Conservation (phyloP, 2,329 filamentous ascomycete genomes). For the Fusarium devonianum region DNA sequence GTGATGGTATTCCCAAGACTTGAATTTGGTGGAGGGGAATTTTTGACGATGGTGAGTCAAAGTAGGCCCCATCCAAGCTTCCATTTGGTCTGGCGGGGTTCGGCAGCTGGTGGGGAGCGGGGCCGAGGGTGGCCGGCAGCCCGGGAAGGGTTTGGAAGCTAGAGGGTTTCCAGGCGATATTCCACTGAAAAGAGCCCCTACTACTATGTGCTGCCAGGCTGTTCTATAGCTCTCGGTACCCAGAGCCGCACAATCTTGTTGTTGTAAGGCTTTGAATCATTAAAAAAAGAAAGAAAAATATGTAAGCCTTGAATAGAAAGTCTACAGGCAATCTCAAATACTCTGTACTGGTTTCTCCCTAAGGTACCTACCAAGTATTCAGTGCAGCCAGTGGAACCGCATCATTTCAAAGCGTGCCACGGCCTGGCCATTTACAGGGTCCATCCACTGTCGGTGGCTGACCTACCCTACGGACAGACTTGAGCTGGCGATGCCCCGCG, state of each 20-base stretch:
- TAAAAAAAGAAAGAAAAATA: too few relatives aligned
- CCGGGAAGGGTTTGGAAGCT: background rate
- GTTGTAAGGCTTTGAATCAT: too few relatives aligned
- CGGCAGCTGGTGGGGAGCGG: constrained; percentile 32
- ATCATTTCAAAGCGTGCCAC: constrained; percentile 23
- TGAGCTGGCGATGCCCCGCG: constrained; percentile 21
- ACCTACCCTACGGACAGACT: constrained; percentile 29
- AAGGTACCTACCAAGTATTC: too few relatives aligned
- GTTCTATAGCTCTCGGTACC: too few relatives aligned
- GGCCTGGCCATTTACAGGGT: background rate
- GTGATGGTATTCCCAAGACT: constrained; percentile 32
- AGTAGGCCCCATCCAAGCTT: background rate
- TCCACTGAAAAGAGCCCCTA: too few relatives aligned
- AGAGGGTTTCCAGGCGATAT: constrained; percentile 4
- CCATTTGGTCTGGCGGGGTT: constrained; percentile 40
- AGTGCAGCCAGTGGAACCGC: constrained; percentile 22
- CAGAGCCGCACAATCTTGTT: too few relatives aligned
- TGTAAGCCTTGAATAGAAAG: too few relatives aligned
- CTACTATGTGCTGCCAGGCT: too few relatives aligned
- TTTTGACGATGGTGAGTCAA: constrained; percentile 39
- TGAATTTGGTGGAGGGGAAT: constrained; percentile 32
- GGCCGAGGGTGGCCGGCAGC: constrained; percentile 25
- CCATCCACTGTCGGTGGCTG: background rate
- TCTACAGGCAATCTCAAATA: too few relatives aligned
- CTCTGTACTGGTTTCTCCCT: too few relatives aligned